These are phyloP conservation scores for Puccinia brachypodii DNA, from an alignment of 1,284 basidiomycete species.

Conservation along the genomic window DNA sequence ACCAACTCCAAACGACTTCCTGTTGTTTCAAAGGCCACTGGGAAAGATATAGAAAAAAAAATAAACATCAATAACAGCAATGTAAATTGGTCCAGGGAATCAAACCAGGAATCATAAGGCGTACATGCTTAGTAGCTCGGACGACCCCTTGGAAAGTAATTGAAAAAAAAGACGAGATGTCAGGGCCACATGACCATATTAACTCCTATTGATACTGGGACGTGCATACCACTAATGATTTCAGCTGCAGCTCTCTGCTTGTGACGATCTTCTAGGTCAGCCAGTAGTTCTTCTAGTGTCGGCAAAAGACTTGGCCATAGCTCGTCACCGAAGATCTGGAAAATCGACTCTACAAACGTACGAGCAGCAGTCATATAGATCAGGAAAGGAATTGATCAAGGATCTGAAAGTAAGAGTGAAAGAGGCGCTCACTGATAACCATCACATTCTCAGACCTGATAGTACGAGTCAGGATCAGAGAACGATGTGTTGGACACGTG, in stretches of 20 bases:
- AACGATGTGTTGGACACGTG: background rate
- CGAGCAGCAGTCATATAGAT: background rate
- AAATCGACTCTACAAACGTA: slow-evolving; percentile 59
- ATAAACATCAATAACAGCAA: background rate
- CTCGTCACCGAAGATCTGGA: slow-evolving; percentile 64
- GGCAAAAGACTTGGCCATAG: slow-evolving; percentile 64
- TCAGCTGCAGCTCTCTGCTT: slow-evolving; percentile 89
- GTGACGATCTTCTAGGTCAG: slow-evolving; percentile 73
- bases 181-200: slow-evolving; percentile 62
- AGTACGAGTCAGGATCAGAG: background rate
- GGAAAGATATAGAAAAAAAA: background rate
- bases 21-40: slow-evolving; percentile 69
- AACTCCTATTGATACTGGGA: slow-evolving; percentile 24
- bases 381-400: slow-evolving; percentile 56
- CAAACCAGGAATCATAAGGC: background rate
- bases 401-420: background rate
- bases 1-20: slow-evolving; percentile 76
- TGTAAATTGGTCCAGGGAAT: background rate
- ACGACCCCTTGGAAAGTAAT: slow-evolving; percentile 51
- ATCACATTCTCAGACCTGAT: slow-evolving; percentile 32
- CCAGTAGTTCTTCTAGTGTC: slow-evolving; percentile 66
- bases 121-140: slow-evolving; percentile 74
- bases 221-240: slow-evolving; percentile 69
- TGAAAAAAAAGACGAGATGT: background rate
- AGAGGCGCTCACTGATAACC: slow-evolving; percentile 17